Percentiles rank a stretch among this genome's conserved stretches.
Conservation (phyloP, 2,329 filamentous ascomycete species). For the Pyricularia pennisetigena region DNA sequence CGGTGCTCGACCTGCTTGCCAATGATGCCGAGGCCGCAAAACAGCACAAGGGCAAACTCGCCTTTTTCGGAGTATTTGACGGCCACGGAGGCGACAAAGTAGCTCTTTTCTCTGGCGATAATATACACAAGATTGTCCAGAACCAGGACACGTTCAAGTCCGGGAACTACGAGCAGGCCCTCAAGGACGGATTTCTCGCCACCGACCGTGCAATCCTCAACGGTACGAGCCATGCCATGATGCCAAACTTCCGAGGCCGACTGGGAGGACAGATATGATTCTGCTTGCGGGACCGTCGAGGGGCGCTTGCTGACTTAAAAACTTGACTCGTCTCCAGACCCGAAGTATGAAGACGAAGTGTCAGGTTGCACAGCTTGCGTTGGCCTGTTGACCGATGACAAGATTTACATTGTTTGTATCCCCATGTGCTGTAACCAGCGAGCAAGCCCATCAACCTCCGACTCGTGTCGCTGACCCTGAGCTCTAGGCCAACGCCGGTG, state of each 20-base stretch:
- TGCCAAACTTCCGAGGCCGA: background rate
- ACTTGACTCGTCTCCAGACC: conserved; percentile 48
- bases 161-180: conserved; percentile 85
- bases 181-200: conserved; percentile 95
- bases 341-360: conserved; percentile 94
- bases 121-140: conserved; percentile 87
- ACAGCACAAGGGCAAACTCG: conserved; percentile 63
- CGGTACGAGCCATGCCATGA: conserved; percentile 45
- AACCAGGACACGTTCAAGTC: conserved; percentile 92
- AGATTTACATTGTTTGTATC: conserved; percentile 86
- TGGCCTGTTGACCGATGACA: conserved; percentile 76
- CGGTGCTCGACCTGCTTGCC: conserved; percentile 76
- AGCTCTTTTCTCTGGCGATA: conserved; percentile 81
- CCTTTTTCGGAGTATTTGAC: conserved; percentile 97
- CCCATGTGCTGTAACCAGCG: conserved; percentile 4
- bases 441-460: conserved; percentile 1
- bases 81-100: conserved; percentile 97
- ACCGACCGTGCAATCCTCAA: conserved; percentile 93
- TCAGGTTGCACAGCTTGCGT: conserved; percentile 96
- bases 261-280: conserved; percentile 2
- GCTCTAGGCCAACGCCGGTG: conserved; percentile 82
- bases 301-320: background rate
- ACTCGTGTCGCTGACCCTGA: conserved; percentile 2
- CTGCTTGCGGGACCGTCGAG: background rate
- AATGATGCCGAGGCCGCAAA: conserved; percentile 43